Conservation (phyloP, 2,329 filamentous ascomycete species). For the Rutstroemia sp. region DNA sequence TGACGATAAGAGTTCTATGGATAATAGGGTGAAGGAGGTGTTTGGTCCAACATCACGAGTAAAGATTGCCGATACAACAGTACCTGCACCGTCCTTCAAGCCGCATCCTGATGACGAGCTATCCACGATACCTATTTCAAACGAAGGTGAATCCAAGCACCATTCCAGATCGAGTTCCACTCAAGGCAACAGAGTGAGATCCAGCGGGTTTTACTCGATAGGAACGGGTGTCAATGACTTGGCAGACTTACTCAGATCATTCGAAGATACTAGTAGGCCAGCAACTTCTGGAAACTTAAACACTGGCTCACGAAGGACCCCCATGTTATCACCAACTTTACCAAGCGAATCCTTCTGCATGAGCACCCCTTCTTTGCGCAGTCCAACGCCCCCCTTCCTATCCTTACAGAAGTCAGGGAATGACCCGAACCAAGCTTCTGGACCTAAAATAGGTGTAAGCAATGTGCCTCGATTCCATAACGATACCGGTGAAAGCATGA, state of each 20-base stretch:
- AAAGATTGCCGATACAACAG: not conserved
- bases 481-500: slow-evolving; percentile 2
- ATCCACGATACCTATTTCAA: not conserved
- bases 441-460: not conserved
- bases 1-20: too few species aligned
- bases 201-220: slow-evolving; percentile 14
- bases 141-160: not conserved
- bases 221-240: slow-evolving; percentile 16
- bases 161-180: not conserved
- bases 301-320: slow-evolving; percentile 9
- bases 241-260: slow-evolving; percentile 10
- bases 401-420: slow-evolving; percentile 4
- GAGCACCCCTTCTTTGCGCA: not conserved
- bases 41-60: not conserved
- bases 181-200: slow-evolving; percentile 2
- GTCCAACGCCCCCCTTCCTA: slow-evolving; percentile 7
- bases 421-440: not conserved
- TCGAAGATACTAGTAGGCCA: slow-evolving; percentile 8
- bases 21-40: too few species aligned
- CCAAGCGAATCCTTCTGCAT: slow-evolving; percentile 11
- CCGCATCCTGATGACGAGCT: not conserved
- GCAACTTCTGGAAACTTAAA: slow-evolving; percentile 1
- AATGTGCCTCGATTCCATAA: not conserved
- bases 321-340: slow-evolving; percentile 18
- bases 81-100: not conserved